phyloP scores from a whole-genome alignment of 2,329 filamentous ascomycete species.

The Microthyrium microscopicum region DNA sequence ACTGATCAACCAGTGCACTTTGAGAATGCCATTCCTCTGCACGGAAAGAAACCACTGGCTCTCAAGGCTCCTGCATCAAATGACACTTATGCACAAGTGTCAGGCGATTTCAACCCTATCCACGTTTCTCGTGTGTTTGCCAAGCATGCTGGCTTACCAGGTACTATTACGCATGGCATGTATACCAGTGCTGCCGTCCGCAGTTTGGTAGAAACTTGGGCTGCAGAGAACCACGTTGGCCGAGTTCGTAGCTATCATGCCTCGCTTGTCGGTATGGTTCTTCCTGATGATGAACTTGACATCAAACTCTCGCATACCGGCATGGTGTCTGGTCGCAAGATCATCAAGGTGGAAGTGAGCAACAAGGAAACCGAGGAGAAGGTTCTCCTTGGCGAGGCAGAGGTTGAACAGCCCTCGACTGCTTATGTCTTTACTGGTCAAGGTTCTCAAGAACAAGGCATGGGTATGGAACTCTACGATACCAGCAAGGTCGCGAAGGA shows the following conservation, averaged over 20 bases:
- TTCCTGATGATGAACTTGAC: constrained; percentile 87
- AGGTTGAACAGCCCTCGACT: constrained; percentile 93
- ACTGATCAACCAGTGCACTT: constrained; percentile 96
- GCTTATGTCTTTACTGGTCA: constrained; percentile 97
- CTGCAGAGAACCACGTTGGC: constrained; percentile 94
- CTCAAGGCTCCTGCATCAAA: constrained; percentile 89
- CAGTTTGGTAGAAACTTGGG: constrained; percentile 95
- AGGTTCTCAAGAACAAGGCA: constrained; percentile 95
- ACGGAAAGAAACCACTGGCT: constrained; percentile 74
- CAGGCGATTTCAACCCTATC: constrained; percentile 96
- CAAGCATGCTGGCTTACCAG: constrained; percentile 84
- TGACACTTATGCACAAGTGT: constrained; percentile 94
- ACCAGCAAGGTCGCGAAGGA: constrained; percentile 90
- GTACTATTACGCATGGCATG: constrained; percentile 98
- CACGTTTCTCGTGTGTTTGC: constrained; percentile 96
- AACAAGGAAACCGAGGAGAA: constrained; percentile 96
- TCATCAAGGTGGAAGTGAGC: constrained; percentile 94
- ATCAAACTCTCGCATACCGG: constrained; percentile 93
- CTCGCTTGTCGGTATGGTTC: constrained; percentile 93
- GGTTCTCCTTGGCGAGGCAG: constrained; percentile 84
- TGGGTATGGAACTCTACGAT: constrained; percentile 97
- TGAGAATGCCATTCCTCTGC: constrained; percentile 91
- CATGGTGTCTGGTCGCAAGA: constrained; percentile 97
- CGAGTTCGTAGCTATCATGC: constrained; percentile 96
- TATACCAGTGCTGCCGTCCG: constrained; percentile 95